These are phyloP conservation scores for Alternaria atra DNA, from an alignment of 2,329 filamentous ascomycete species.

Conservation along the genomic window DNA sequence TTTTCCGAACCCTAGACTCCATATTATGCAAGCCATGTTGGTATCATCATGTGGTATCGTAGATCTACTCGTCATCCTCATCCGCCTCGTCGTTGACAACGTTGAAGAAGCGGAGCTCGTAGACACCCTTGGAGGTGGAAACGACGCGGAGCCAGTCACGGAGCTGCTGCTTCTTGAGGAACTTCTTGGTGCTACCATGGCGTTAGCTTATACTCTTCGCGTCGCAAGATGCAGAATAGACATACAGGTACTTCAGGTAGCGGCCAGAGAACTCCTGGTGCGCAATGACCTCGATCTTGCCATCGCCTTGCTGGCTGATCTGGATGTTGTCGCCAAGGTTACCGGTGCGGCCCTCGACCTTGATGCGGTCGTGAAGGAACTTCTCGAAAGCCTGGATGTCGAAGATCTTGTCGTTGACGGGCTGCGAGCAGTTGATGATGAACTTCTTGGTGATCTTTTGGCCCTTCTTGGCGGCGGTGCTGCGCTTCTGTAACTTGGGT, in stretches of 20 bases:
- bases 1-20: slow-evolving; percentile 29
- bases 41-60: slow-evolving; percentile 17
- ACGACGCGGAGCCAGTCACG: slow-evolving; percentile 99
- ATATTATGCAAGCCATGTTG: slow-evolving; percentile 26
- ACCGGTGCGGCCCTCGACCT: slow-evolving; percentile 97
- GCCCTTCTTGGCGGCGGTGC: slow-evolving; percentile 57
- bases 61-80: slow-evolving; percentile 94
- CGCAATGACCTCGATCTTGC: slow-evolving; percentile 97
- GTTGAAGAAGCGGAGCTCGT: slow-evolving; percentile 99
- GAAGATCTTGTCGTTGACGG: slow-evolving; percentile 99
- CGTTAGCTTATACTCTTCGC: background rate
- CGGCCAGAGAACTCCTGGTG: slow-evolving; percentile 98
- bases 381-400: slow-evolving; percentile 98
- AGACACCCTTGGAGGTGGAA: slow-evolving; percentile 96
- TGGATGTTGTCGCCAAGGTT: slow-evolving; percentile 95
- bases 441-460: slow-evolving; percentile 92
- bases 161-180: slow-evolving; percentile 99
- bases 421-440: slow-evolving; percentile 99
- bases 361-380: slow-evolving; percentile 99
- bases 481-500: slow-evolving; percentile 64
- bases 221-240: slow-evolving; percentile 30
- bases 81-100: slow-evolving; percentile 98
- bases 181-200: slow-evolving; percentile 91
- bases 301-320: slow-evolving; percentile 91
- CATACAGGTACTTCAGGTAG: slow-evolving; percentile 99